phyloP scores from a whole-genome alignment of 805 yeast genomes.

The Vanderwaltozyma tropicalis region DNA sequence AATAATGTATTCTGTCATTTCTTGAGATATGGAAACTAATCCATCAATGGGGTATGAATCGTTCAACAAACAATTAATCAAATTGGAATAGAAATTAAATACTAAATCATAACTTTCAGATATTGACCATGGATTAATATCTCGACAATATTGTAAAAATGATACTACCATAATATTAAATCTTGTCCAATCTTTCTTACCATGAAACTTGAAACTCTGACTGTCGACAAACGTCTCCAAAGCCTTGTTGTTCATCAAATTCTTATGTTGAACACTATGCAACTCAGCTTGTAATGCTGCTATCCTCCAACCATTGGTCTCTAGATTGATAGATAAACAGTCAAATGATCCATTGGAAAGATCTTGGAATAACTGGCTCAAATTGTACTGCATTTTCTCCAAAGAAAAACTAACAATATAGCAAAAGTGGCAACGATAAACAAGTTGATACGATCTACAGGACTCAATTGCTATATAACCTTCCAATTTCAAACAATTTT shows the following conservation, averaged over 20 bases:
- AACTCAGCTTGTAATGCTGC: conserved; percentile 30
- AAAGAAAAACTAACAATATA: background rate
- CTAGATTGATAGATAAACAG: conserved; percentile 23
- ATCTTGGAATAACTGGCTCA: conserved; percentile 14
- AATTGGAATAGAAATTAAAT: conserved; percentile 33
- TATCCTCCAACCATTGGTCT: conserved; percentile 23
- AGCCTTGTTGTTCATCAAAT: conserved; percentile 5
- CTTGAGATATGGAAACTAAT: conserved; percentile 14
- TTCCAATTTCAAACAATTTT: too few relatives aligned
- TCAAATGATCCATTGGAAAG: conserved; percentile 10
- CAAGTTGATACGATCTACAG: too few relatives aligned
- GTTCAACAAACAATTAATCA: conserved; percentile 36
- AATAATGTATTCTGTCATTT: conserved; percentile 30
- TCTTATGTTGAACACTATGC: conserved; percentile 2
- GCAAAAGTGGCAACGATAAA: background rate
- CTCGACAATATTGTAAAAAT: conserved; percentile 39
- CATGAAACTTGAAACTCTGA: conserved; percentile 8
- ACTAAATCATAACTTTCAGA: conserved; percentile 40
- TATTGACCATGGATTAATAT: conserved; percentile 43
- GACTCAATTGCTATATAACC: too few relatives aligned
- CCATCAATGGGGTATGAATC: conserved; percentile 30
- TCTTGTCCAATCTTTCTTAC: conserved; percentile 17
- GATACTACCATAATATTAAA: conserved; percentile 39
- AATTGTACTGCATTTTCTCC: background rate
- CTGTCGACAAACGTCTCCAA: conserved; percentile 14